These are phyloP conservation scores for Syzygium aqueum DNA, from an alignment of 345 rosid genomes.

Conservation along the genomic window DNA sequence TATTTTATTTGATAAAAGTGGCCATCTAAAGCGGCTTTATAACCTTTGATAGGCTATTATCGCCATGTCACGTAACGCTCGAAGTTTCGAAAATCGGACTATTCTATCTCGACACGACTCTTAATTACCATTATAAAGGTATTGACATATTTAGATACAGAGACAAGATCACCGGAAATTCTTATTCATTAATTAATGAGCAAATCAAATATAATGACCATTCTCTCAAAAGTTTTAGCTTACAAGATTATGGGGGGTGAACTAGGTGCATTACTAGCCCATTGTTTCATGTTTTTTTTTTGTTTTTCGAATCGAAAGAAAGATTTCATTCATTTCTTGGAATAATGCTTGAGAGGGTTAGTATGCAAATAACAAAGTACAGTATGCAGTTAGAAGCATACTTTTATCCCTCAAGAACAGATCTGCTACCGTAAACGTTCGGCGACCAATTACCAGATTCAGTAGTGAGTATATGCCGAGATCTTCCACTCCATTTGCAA, in stretches of 20 bases:
- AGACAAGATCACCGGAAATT: background rate
- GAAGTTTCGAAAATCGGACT: background rate
- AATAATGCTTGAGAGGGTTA: no score
- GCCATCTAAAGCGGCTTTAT: background rate
- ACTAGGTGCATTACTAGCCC: background rate
- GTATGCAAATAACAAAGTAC: no score
- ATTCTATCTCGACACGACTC: background rate
- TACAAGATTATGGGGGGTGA: background rate
- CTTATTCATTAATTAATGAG: background rate
- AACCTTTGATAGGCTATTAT: background rate
- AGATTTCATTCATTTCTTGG: no score
- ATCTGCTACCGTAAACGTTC: no score
- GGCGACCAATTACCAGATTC: no score
- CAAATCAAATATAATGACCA: no score
- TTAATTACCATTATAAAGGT: background rate
- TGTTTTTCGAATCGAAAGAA: no score
- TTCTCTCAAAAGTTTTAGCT: background rate
- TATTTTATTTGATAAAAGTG: background rate
- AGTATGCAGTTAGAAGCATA: no score
- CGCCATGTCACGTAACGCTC: rapidly evolving
- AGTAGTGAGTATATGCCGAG: no score
- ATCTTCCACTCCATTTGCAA: no score
- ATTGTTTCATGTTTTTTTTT: background rate
- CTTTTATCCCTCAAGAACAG: no score
- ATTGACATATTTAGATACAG: background rate